Percentiles rank a stretch among this genome's conserved stretches.
Evolutionary conservation across 768 basidiomycete genomes (phyloP).

Genomic region (Rhizopogon vinicolor): DNA sequence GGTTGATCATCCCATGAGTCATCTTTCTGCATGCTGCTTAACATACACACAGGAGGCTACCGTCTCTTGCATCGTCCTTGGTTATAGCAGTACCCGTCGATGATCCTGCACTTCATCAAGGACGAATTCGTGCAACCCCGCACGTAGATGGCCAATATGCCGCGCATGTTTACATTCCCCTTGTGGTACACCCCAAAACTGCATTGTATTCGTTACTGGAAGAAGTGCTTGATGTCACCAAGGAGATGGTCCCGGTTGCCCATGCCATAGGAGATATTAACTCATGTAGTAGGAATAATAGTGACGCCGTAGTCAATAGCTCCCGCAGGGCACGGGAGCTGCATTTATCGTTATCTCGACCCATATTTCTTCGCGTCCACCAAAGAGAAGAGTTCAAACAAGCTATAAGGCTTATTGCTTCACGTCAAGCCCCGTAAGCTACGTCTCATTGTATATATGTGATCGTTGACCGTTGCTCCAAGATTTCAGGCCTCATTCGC

Average conservation of each 20-base stretch:
- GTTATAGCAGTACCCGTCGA: constrained; percentile 50
- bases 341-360: constrained; percentile 84
- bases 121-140: constrained; percentile 67
- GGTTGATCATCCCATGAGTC: constrained; percentile 21
- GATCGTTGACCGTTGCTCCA: constrained; percentile 5
- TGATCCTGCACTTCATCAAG: constrained; percentile 80
- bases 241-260: constrained; percentile 39
- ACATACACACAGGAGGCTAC: constrained; percentile 49
- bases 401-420: constrained; percentile 52
- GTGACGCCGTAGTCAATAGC: neutral
- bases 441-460: neutral
- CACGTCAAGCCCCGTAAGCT: constrained; percentile 40
- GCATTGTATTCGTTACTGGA: constrained; percentile 42
- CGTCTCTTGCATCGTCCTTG: constrained; percentile 49
- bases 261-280: constrained; percentile 36
- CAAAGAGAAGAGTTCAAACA: constrained; percentile 72
- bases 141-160: constrained; percentile 88
- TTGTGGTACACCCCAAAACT: constrained; percentile 41
- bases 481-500: constrained; percentile 78
- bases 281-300: neutral
- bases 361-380: constrained; percentile 73
- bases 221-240: constrained; percentile 41
- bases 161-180: constrained; percentile 69
- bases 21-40: constrained; percentile 2
- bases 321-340: constrained; percentile 39